Conservation (phyloP, 1,139 yeast genomes). For the Komagataea norvegica region DNA sequence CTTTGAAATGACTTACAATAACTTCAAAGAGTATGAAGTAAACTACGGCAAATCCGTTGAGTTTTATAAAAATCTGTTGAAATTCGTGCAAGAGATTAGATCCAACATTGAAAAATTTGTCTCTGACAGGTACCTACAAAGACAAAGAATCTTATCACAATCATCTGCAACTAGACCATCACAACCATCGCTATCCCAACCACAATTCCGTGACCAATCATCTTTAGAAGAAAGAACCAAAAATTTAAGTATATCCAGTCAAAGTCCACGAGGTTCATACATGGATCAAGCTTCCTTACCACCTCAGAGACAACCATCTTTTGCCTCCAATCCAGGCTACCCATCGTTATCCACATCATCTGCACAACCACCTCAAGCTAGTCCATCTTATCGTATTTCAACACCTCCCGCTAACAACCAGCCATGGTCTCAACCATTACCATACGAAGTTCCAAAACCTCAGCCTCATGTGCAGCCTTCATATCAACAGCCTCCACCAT, state of each 20-base stretch:
- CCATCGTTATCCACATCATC: slow-evolving; percentile 5
- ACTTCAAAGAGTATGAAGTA: slow-evolving; percentile 53
- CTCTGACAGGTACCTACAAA: slow-evolving; percentile 33
- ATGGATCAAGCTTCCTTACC: slow-evolving; percentile 10
- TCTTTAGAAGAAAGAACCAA: slow-evolving; percentile 13
- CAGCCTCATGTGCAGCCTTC: slow-evolving; percentile 14
- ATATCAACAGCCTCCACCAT: not conserved
- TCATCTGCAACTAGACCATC: too few species aligned
- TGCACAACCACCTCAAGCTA: slow-evolving; percentile 3
- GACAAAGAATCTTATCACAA: slow-evolving; percentile 19
- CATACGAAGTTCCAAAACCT: slow-evolving; percentile 7
- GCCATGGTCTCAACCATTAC: slow-evolving; percentile 13
- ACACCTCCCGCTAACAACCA: slow-evolving; percentile 6
- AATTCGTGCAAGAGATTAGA: slow-evolving; percentile 39
- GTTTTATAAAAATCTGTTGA: slow-evolving; percentile 56
- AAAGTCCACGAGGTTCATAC: slow-evolving; percentile 15
- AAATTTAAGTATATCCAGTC: slow-evolving; percentile 16
- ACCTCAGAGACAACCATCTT: slow-evolving; percentile 11
- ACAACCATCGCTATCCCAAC: too few species aligned
- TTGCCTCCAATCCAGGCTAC: slow-evolving; percentile 5
- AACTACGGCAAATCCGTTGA: slow-evolving; percentile 59
- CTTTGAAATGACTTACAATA: slow-evolving; percentile 44
- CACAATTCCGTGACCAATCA: slow-evolving; percentile 1
- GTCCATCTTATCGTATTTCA: slow-evolving; percentile 13
- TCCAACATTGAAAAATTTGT: slow-evolving; percentile 35